Evolutionary conservation across 139 green algal species (phyloP).

Genomic region (Tetraselmis striata): DNA sequence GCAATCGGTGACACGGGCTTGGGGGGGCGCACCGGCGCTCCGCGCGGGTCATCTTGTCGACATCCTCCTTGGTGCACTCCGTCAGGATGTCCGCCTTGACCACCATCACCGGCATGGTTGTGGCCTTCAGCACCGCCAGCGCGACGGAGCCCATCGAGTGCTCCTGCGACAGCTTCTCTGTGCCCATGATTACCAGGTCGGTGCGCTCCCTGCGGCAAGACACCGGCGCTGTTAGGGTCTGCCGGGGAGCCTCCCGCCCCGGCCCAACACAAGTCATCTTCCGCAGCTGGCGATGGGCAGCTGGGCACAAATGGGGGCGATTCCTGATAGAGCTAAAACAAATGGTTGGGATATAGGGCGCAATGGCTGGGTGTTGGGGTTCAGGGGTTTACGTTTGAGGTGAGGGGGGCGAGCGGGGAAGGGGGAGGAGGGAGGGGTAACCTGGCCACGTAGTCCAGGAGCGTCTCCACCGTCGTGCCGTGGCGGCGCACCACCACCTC

Average conservation of each 20-base stretch:
- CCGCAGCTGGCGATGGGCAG: no score
- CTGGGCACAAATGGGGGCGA: no score
- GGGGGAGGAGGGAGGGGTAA: no score
- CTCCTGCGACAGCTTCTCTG: background rate
- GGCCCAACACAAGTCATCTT: no score
- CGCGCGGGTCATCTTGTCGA: background rate
- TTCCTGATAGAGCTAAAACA: no score
- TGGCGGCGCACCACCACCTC: background rate
- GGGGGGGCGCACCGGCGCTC: background rate
- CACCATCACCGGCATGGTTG: background rate
- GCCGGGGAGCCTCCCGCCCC: no score
- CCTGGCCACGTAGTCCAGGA: background rate
- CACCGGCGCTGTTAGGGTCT: no score
- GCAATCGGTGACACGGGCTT: no score
- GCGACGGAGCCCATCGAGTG: background rate
- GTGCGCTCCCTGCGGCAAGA: background rate
- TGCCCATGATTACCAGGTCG: background rate
- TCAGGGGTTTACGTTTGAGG: no score
- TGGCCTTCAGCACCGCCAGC: slow-evolving; percentile 1
- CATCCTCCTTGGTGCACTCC: background rate
- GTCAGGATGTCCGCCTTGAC: background rate
- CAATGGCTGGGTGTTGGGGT: no score
- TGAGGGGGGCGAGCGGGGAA: no score
- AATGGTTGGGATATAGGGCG: no score
- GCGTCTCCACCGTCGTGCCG: background rate